Percentiles rank a stretch among this genome's conserved stretches.
These are phyloP conservation scores for Kingdonia uniflora DNA, from an alignment of 164 flowering plant species.

Conservation along the genomic window DNA sequence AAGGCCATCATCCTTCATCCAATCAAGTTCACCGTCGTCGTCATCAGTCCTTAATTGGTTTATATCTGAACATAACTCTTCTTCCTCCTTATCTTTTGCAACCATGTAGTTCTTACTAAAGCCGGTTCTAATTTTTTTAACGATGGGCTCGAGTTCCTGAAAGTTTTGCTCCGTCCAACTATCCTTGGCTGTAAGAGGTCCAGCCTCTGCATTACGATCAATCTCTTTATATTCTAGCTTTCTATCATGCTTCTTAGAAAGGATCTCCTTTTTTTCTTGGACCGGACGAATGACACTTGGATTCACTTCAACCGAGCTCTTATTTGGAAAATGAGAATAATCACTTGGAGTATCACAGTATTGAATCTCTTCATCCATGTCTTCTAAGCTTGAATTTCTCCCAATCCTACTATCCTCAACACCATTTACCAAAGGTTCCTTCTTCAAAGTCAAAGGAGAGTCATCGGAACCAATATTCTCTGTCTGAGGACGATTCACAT, in stretches of 20 bases:
- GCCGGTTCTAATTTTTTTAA: conserved; percentile 57
- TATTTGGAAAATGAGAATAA: conserved; percentile 10
- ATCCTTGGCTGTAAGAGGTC: conserved; percentile 16
- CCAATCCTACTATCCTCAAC: not conserved
- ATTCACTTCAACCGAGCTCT: conserved; percentile 20
- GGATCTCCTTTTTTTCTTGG: conserved; percentile 70
- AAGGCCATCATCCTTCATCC: conserved; percentile 85
- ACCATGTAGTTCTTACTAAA: conserved; percentile 54
- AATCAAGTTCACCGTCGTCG: conserved; percentile 53
- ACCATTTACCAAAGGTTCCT: not conserved
- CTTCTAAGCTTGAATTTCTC: not conserved
- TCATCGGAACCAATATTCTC: conserved; percentile 11
- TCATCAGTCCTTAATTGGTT: conserved; percentile 16
- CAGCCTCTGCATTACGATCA: conserved; percentile 12
- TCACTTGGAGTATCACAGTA: conserved; percentile 9
- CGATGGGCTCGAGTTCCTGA: conserved; percentile 56
- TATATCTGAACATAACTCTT: conserved; percentile 22
- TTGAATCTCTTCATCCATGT: conserved; percentile 8
- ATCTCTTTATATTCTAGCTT: conserved; percentile 12
- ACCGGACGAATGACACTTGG: conserved; percentile 57
- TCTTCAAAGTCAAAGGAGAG: conserved; percentile 8
- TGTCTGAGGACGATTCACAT: conserved; percentile 7
- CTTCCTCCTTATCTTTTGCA: conserved; percentile 46
- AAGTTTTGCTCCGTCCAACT: conserved; percentile 76
- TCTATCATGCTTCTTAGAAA: conserved; percentile 29